Conservation (phyloP, 2,329 filamentous ascomycete genomes). For the Fusarium hainanense region DNA sequence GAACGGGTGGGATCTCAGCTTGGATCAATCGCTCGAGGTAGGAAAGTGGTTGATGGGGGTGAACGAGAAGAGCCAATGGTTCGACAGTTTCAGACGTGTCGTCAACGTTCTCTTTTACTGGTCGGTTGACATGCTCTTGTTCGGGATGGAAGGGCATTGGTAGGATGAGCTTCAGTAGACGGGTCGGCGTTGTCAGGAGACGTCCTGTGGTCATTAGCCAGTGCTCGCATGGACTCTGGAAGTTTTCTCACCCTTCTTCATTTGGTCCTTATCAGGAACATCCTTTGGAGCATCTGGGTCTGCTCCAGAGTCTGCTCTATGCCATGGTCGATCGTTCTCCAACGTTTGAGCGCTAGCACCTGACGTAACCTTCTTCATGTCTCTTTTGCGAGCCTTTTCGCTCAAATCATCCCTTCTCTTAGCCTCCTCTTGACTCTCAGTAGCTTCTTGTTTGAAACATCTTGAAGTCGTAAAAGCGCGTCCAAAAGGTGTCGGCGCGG, state of each 20-base stretch:
- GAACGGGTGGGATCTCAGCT: slow-evolving; percentile 80
- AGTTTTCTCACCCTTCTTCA: slow-evolving; percentile 38
- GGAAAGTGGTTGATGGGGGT: slow-evolving; percentile 90
- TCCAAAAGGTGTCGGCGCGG: not conserved
- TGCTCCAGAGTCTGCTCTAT: slow-evolving; percentile 31
- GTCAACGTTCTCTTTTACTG: slow-evolving; percentile 50
- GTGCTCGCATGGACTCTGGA: rapidly evolving
- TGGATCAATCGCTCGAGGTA: slow-evolving; percentile 92
- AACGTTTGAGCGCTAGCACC: slow-evolving; percentile 41
- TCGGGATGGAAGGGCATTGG: slow-evolving; percentile 67
- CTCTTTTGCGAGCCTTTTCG: slow-evolving; percentile 39
- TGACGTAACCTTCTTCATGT: slow-evolving; percentile 36
- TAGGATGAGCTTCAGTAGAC: slow-evolving; percentile 82
- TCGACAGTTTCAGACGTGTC: slow-evolving; percentile 66
- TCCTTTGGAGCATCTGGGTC: slow-evolving; percentile 25
- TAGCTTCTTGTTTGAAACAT: slow-evolving; percentile 22
- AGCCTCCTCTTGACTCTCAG: not conserved
- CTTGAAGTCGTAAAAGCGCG: slow-evolving; percentile 41
- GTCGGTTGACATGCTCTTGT: slow-evolving; percentile 55
- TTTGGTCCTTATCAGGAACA: slow-evolving; percentile 30
- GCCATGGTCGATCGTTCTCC: slow-evolving; percentile 46
- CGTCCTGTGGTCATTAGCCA: slow-evolving; percentile 63
- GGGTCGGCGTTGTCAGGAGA: slow-evolving; percentile 81
- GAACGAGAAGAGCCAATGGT: slow-evolving; percentile 84
- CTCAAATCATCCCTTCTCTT: slow-evolving; percentile 27